phyloP scores from a whole-genome alignment of 2,329 filamentous ascomycete genomes.

The Calycina marina region DNA sequence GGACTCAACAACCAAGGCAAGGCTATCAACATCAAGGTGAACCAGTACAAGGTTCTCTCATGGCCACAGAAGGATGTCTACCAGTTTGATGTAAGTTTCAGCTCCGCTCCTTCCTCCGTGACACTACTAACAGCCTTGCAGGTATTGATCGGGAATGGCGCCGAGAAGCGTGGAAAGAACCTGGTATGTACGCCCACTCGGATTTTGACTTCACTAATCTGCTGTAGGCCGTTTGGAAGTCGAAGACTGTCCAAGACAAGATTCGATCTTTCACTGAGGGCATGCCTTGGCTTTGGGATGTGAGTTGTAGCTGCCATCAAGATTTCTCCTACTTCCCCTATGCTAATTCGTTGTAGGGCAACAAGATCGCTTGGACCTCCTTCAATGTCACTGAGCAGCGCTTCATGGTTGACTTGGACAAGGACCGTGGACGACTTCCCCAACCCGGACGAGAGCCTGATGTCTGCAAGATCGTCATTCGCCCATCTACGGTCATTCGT shows the following conservation, averaged over 20 bases:
- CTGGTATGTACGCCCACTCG: too few species aligned
- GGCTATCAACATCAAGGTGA: constrained; percentile 42
- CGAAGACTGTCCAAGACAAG: constrained; percentile 38
- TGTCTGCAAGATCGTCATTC: constrained; percentile 45
- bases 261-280: constrained; percentile 31
- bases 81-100: constrained; percentile 60
- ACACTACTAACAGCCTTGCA: constrained; percentile 22
- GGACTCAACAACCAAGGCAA: constrained; percentile 44
- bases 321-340: background rate
- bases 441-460: constrained; percentile 22
- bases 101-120: constrained; percentile 1
- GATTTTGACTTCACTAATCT: too few species aligned
- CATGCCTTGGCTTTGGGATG: constrained; percentile 55
- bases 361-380: constrained; percentile 59
- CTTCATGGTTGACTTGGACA: constrained; percentile 58
- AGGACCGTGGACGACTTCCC: constrained; percentile 31
- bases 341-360: constrained; percentile 32
- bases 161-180: constrained; percentile 48
- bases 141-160: constrained; percentile 50
- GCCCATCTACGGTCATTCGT: constrained; percentile 51
- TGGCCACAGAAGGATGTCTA: constrained; percentile 50
- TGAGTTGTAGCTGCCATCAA: background rate
- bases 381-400: constrained; percentile 34
- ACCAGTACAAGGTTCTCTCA: constrained; percentile 56
- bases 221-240: constrained; percentile 73